Conservation (phyloP, 2,329 filamentous ascomycete genomes). For the Fusarium denticulatum region DNA sequence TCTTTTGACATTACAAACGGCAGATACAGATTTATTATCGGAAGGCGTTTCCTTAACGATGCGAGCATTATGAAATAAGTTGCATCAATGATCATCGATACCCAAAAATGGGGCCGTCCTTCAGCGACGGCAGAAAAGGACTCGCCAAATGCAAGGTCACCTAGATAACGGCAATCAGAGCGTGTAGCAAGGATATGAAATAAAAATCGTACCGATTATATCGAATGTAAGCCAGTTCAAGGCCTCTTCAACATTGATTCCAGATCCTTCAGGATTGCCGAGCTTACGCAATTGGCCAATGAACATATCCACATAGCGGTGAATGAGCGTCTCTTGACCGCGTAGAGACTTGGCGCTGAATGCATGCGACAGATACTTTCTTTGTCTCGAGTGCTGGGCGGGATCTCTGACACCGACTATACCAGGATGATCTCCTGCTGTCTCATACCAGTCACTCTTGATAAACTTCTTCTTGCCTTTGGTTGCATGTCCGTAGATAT, state of each 20-base stretch:
- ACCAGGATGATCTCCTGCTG: background rate
- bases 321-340: background rate
- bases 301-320: background rate
- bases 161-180: background rate
- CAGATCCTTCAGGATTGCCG: background rate
- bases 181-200: background rate
- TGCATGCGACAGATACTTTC: background rate
- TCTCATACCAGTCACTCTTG: background rate
- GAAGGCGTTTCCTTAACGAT: background rate
- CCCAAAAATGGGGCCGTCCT: background rate
- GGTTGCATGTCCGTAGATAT: background rate
- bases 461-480: background rate
- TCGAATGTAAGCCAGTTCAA: background rate
- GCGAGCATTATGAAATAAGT: background rate
- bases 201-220: background rate
- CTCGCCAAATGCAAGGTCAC: background rate
- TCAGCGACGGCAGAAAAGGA: background rate
- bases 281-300: background rate
- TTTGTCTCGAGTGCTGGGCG: background rate
- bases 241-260: background rate
- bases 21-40: background rate
- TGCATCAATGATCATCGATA: background rate
- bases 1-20: background rate
- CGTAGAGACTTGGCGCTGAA: background rate
- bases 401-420: background rate